These are phyloP conservation scores for Phytophthora sansomeana DNA, from an alignment of 352 stramenopile species.

Conservation along the genomic window DNA sequence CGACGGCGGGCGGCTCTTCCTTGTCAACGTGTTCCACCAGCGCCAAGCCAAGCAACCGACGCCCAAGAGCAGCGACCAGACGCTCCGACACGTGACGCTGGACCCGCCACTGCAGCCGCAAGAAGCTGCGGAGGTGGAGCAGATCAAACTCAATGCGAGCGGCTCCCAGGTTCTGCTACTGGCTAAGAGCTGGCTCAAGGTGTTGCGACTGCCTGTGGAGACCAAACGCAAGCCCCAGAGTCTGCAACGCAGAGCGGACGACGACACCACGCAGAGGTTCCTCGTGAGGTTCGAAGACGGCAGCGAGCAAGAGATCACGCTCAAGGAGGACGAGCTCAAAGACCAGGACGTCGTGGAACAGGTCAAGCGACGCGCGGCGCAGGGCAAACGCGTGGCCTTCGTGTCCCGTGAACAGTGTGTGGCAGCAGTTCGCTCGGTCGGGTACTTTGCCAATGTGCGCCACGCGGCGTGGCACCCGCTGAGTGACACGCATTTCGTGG, in stretches of 20 bases:
- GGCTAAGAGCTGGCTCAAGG: constrained; percentile 68
- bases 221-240: constrained; percentile 25
- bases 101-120: constrained; percentile 60
- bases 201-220: constrained; percentile 54
- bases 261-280: constrained; percentile 42
- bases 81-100: constrained; percentile 63
- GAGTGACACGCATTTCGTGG: constrained; percentile 74
- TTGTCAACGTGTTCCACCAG: constrained; percentile 64
- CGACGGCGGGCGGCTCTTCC: constrained; percentile 54
- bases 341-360: constrained; percentile 37
- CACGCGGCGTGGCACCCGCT: constrained; percentile 78
- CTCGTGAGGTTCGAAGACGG: constrained; percentile 62
- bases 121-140: constrained; percentile 62
- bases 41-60: constrained; percentile 26
- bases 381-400: constrained; percentile 43
- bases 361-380: constrained; percentile 34
- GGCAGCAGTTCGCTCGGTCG: constrained; percentile 57
- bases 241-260: constrained; percentile 22
- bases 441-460: constrained; percentile 62
- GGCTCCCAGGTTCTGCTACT: constrained; percentile 62
- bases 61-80: constrained; percentile 15
- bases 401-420: constrained; percentile 67
- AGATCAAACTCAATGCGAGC: constrained; percentile 66
- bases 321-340: constrained; percentile 31
- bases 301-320: constrained; percentile 33